Percentiles rank a stretch among this genome's conserved stretches.
phyloP scores from a whole-genome alignment of 805 yeast genomes.

The Clavispora fructus region DNA sequence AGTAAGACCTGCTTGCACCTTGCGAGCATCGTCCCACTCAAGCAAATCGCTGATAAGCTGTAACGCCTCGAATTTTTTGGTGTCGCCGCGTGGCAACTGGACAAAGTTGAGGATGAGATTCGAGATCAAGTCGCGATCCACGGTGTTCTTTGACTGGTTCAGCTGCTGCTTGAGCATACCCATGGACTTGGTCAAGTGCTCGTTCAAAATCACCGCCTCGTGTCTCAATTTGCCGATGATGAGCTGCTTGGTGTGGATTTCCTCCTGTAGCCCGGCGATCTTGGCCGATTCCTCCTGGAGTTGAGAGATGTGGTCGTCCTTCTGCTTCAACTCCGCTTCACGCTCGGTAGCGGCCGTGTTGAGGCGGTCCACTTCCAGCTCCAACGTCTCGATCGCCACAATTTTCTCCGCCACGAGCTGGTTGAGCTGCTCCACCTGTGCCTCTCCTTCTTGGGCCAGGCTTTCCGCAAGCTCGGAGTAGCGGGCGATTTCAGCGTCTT shows the following conservation, averaged over 20 bases:
- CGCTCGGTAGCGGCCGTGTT: background rate
- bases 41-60: constrained; percentile 76
- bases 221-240: constrained; percentile 88
- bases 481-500: constrained; percentile 18
- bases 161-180: constrained; percentile 76
- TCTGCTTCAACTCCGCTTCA: constrained; percentile 6
- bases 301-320: constrained; percentile 4
- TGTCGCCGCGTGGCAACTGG: constrained; percentile 84
- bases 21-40: constrained; percentile 83
- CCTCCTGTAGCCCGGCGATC: constrained; percentile 49
- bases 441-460: constrained; percentile 5
- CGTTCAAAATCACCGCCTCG: constrained; percentile 89
- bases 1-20: constrained; percentile 67
- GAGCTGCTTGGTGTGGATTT: constrained; percentile 57
- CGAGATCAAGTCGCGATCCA: constrained; percentile 84
- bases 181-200: constrained; percentile 90
- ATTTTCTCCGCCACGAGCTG: constrained; percentile 6
- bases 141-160: constrained; percentile 54
- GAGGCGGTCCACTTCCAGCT: background rate
- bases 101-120: constrained; percentile 82
- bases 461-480: constrained; percentile 2
- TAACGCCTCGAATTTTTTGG: constrained; percentile 90
- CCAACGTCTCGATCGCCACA: constrained; percentile 3
- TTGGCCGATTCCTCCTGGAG: constrained; percentile 17
- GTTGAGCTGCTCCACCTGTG: background rate